Evolutionary conservation across 108 stramenopile species (phyloP), one percentile per base, ranked within the genome.

Genomic region (Skeletonema costatum): DNA sequence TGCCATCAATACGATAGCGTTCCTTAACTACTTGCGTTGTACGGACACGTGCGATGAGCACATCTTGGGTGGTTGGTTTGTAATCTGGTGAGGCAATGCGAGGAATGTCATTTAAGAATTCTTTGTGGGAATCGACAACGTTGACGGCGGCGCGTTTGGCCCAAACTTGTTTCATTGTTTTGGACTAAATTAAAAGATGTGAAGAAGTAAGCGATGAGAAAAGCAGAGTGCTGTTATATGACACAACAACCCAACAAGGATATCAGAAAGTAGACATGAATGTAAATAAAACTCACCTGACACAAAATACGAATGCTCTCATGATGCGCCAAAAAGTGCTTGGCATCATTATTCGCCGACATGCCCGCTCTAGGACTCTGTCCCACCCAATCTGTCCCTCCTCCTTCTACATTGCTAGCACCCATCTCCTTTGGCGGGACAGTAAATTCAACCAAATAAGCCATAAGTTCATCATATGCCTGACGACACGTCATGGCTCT

Each of bases 21-120:
- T 97, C 92, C 88, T 89, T 89, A 25, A 94, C 92, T n/a, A 98
- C 98, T 72, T 97, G 98, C 19, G 98, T 96, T 59, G 99, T 98
- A 65, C 98, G 92, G 13, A 98, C 93, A 77, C 99, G 96, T 17
- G 97, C 93, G 70, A 97, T 90, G 38, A 99, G 85, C 51, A 98
- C 90, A 69, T 99, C 99, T 79, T 97, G 93, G 32, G 89, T 90
- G 32, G 94, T 93, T 4, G 98, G 97, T 36, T 84, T 86, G 73
- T 90, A 99, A 30, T 82, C 74, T 2, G 89, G 84, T 46, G 87
- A 79, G 31, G 94, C 95, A 48, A 96, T 91, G 38, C 94, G 87
- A 11, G 85, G 31, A 21, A 95, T 65, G 66, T 95, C 89, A 36
- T 95, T 82, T 21, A 97, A 78, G 68, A 93, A 97, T 56, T 93